A percentile compares a stretch with the other conserved stretches of the same genome.
Conservation (phyloP, 1,139 yeast genomes). For the Sporopachydermia cereana region DNA sequence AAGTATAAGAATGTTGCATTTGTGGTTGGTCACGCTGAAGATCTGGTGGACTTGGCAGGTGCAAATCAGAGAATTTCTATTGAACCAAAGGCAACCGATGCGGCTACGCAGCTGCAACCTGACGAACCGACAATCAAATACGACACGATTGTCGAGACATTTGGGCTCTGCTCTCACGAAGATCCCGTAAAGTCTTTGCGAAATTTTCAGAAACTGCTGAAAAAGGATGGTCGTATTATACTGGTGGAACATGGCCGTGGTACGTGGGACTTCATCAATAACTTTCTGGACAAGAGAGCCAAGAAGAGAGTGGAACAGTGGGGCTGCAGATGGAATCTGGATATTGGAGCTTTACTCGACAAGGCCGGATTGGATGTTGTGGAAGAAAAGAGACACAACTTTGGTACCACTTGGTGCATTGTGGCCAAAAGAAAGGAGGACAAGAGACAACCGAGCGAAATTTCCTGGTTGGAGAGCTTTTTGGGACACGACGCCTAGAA, state of each 20-base stretch:
- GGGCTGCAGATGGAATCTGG: conserved; percentile 98
- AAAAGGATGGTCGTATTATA: conserved; percentile 86
- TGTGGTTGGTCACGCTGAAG: conserved; percentile 90
- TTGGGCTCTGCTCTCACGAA: conserved; percentile 91
- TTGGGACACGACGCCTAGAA: conserved; percentile 19
- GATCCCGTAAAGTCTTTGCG: conserved; percentile 77
- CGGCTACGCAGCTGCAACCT: conserved; percentile 8
- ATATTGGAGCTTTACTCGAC: conserved; percentile 75
- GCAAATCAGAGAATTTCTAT: conserved; percentile 19
- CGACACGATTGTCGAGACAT: conserved; percentile 87
- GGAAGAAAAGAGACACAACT: conserved; percentile 66
- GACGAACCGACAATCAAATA: conserved; percentile 37
- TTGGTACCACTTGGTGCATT: conserved; percentile 90
- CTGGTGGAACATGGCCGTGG: conserved; percentile 90
- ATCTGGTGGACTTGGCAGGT: conserved; percentile 46
- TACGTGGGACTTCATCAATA: conserved; percentile 63
- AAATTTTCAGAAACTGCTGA: conserved; percentile 59
- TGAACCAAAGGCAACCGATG: conserved; percentile 13
- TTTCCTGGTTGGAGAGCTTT: conserved; percentile 36
- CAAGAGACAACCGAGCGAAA: conserved; percentile 34
- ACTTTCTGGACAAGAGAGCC: conserved; percentile 72
- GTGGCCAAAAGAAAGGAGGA: conserved; percentile 67
- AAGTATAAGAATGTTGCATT: conserved; percentile 62
- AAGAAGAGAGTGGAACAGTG: conserved; percentile 76
- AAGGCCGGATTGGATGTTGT: conserved; percentile 78